A percentile compares a stretch with the other conserved stretches of the same genome.
These are phyloP conservation scores for Vitis vinifera DNA, from an alignment of 164 flowering plant genomes.

Conservation along the genomic window DNA sequence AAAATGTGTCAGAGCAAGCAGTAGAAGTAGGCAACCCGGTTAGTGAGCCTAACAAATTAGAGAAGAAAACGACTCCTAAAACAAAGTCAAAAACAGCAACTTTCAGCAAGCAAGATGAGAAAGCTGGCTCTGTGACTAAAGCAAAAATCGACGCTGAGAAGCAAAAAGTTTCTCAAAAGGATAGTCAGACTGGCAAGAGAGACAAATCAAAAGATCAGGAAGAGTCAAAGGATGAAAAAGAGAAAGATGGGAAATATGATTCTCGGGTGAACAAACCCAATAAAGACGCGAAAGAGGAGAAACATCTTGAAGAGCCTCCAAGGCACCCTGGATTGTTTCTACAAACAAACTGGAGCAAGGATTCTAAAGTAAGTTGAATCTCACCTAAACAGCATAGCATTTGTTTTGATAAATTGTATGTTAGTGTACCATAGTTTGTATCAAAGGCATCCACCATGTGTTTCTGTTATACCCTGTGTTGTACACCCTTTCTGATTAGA, in stretches of 20 bases:
- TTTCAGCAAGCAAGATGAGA: slow-evolving; percentile 31
- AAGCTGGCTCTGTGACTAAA: slow-evolving; percentile 25
- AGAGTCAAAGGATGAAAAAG: slow-evolving; percentile 44
- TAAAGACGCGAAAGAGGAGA: slow-evolving; percentile 62
- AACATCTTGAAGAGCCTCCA: slow-evolving; percentile 72
- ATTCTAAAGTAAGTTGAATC: slow-evolving; percentile 62
- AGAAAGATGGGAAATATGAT: slow-evolving; percentile 47
- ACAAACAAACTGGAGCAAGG: slow-evolving; percentile 64
- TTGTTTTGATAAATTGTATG: neutral
- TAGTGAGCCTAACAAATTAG: slow-evolving; percentile 24
- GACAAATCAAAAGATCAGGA: slow-evolving; percentile 34
- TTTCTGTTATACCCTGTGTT: neutral
- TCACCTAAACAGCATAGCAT: neutral
- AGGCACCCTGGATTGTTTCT: slow-evolving; percentile 80
- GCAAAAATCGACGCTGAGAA: slow-evolving; percentile 20
- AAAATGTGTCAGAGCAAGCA: slow-evolving; percentile 18
- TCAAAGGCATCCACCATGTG: neutral
- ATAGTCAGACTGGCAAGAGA: slow-evolving; percentile 24
- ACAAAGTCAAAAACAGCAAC: slow-evolving; percentile 18
- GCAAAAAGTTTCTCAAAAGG: slow-evolving; percentile 37
- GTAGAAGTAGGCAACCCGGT: slow-evolving; percentile 21
- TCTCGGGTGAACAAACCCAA: slow-evolving; percentile 42
- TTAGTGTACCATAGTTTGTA: neutral
- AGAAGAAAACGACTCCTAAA: slow-evolving; percentile 20
- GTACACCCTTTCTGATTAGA: slow-evolving; percentile 1